Percentiles rank a stretch among this genome's conserved stretches.
These are phyloP conservation scores for Logfia minima DNA, from an alignment of 129 eudicot genomes.

Conservation along the genomic window DNA sequence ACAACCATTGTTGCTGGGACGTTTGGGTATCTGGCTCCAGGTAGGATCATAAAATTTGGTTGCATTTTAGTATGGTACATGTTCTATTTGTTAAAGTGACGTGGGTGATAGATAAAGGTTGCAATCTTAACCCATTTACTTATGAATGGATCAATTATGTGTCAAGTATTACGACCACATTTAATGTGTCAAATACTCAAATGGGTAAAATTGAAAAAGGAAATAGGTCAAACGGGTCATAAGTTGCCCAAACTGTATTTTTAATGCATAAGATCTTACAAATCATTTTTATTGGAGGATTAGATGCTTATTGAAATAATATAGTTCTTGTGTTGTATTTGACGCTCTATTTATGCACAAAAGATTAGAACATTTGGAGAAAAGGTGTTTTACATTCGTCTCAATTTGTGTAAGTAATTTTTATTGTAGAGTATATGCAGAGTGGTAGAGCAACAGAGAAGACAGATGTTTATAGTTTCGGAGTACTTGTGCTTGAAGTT, in stretches of 20 bases:
- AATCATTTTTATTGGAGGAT: background rate
- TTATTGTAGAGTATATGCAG: slow-evolving; percentile 84
- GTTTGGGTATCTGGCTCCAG: slow-evolving; percentile 98
- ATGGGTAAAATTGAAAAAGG: background rate
- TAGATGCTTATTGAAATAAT: background rate
- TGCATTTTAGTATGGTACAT: background rate
- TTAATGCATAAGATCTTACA: background rate
- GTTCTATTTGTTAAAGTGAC: background rate
- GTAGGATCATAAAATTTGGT: slow-evolving; percentile 36
- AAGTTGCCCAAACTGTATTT: background rate
- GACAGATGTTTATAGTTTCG: slow-evolving; percentile 79
- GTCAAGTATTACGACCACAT: background rate
- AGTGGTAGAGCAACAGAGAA: slow-evolving; percentile 92
- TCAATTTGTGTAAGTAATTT: slow-evolving; percentile 14
- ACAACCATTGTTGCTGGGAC: slow-evolving; percentile 99
- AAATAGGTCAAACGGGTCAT: background rate
- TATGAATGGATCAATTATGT: background rate
- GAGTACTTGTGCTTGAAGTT: slow-evolving; percentile 74
- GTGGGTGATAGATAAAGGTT: background rate
- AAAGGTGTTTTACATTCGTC: background rate
- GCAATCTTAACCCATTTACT: background rate
- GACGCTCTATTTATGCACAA: background rate
- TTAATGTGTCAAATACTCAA: background rate
- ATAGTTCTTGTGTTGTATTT: background rate
- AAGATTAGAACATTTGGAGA: background rate